Evolutionary conservation across 2,329 filamentous ascomycete species (phyloP).

Genomic region (Cercospora nicotianae): DNA sequence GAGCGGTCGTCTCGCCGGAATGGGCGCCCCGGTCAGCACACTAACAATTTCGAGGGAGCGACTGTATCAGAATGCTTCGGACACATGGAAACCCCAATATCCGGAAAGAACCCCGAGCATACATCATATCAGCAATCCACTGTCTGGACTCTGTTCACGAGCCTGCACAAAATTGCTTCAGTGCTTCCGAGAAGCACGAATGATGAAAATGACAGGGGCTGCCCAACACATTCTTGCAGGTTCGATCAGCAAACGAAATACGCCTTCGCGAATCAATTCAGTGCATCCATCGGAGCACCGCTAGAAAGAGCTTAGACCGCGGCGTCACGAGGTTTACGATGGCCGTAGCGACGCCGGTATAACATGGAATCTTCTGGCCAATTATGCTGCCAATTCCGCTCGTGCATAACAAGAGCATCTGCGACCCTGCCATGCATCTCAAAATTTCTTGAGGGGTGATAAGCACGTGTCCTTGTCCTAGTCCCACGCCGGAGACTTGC

Average conservation of each 20-base stretch:
- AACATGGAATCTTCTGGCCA: not conserved
- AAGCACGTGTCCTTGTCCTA: not conserved
- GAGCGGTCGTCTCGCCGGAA: not conserved
- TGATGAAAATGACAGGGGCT: not conserved
- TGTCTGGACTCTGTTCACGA: not conserved
- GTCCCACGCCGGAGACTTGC: not conserved
- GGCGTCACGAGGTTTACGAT: not conserved
- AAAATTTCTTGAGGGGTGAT: not conserved
- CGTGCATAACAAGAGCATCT: not conserved
- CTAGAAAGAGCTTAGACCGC: not conserved
- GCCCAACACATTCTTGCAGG: not conserved
- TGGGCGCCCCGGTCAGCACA: not conserved
- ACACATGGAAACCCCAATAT: not conserved
- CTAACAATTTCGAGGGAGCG: not conserved
- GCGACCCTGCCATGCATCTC: not conserved
- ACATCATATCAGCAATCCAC: not conserved
- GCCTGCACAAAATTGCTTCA: not conserved
- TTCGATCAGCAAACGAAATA: not conserved
- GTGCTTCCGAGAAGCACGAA: not conserved
- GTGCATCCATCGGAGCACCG: not conserved
- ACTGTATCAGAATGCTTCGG: not conserved
- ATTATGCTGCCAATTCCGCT: not conserved
- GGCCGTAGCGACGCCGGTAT: not conserved
- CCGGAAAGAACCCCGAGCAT: not conserved
- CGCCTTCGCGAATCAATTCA: not conserved